Evolutionary conservation across 176 grass and related monocot genomes (phyloP).

Genomic region (Oryza officinalis): DNA sequence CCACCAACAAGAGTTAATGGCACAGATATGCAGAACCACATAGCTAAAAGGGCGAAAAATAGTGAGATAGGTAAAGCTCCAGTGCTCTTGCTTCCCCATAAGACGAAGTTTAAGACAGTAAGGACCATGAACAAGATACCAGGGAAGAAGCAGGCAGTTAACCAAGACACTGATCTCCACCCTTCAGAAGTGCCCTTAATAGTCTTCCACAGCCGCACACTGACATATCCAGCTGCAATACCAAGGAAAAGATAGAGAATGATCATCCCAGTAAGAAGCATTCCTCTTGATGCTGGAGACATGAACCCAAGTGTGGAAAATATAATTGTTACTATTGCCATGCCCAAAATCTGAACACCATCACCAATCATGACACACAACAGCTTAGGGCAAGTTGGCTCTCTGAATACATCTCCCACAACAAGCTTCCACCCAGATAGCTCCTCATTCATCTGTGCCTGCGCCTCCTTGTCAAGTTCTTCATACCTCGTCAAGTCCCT

Average conservation of each 20-base stretch:
- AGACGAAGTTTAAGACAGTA: constrained; percentile 70
- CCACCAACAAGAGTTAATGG: constrained; percentile 68
- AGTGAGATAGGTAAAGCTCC: constrained; percentile 82
- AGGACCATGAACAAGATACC: constrained; percentile 68
- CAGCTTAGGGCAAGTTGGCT: constrained; percentile 68
- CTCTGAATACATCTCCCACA: constrained; percentile 85
- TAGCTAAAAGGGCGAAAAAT: constrained; percentile 73
- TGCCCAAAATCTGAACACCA: constrained; percentile 77
- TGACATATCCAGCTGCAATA: constrained; percentile 69
- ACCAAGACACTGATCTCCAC: constrained; percentile 80
- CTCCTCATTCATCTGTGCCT: constrained; percentile 86
- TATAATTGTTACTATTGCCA: constrained; percentile 67
- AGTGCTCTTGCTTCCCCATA: constrained; percentile 82
- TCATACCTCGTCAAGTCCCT: constrained; percentile 85
- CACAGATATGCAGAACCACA: constrained; percentile 91
- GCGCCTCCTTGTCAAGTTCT: constrained; percentile 70
- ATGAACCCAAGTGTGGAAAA: constrained; percentile 84
- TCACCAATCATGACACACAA: constrained; percentile 83
- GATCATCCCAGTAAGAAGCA: constrained; percentile 91
- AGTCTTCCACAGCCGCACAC: constrained; percentile 66
- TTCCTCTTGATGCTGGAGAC: constrained; percentile 85
- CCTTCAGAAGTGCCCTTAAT: constrained; percentile 68
- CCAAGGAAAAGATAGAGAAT: constrained; percentile 85
- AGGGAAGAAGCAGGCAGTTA: constrained; percentile 81
- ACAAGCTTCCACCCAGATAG: constrained; percentile 91